These are phyloP conservation scores for Eimeria maxima DNA, from an alignment of 169 alveolate species.

Conservation along the genomic window DNA sequence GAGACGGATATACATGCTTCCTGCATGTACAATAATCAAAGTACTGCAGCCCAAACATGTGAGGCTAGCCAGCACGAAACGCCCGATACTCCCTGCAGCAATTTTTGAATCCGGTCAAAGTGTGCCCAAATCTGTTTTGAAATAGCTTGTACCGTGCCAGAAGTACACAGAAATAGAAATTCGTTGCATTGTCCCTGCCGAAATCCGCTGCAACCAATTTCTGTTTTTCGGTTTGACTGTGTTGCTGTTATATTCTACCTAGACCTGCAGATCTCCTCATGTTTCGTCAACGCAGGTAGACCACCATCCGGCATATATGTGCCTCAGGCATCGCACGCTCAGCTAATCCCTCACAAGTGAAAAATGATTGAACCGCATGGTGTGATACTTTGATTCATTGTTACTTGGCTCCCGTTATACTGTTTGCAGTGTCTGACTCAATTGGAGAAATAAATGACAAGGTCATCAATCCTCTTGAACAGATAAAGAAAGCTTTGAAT, in stretches of 20 bases:
- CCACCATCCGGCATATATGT: not conserved
- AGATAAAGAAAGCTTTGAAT: not conserved
- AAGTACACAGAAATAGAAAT: not conserved
- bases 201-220: not conserved
- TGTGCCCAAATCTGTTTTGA: not conserved
- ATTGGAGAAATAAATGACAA: conserved; percentile 4
- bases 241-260: not conserved
- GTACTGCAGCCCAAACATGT: conserved; percentile 39
- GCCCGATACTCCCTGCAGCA: not conserved
- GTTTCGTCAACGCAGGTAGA: conserved; percentile 60
- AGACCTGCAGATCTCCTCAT: conserved; percentile 52
- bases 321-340: not conserved
- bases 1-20: conserved; percentile 16
- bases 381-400: not conserved
- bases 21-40: not conserved
- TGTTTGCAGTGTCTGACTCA: conserved; percentile 35
- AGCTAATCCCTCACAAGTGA: not conserved
- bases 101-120: not conserved
- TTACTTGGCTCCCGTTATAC: not conserved
- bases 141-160: not conserved
- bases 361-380: no score
- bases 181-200: not conserved
- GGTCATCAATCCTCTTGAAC: not conserved
- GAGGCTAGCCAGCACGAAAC: not conserved
- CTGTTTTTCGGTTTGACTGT: not conserved